phyloP scores from a whole-genome alignment of 805 yeast species.

The Komagataella phaffii region DNA sequence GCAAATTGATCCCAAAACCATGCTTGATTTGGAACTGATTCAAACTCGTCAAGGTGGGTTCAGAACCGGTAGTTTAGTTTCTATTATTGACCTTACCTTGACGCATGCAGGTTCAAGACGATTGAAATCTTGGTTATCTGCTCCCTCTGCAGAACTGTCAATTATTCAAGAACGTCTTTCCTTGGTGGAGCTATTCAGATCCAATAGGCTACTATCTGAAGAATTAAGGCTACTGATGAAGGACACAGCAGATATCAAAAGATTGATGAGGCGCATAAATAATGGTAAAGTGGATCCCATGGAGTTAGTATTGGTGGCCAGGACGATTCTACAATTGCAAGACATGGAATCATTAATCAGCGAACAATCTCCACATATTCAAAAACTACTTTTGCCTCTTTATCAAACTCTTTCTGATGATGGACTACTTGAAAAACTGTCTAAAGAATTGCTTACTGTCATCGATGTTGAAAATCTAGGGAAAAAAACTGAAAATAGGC shows the following conservation, averaged over 20 bases:
- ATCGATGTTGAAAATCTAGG: background rate
- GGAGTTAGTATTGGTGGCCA: background rate
- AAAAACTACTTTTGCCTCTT: conserved; percentile 5
- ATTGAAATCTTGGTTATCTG: conserved; percentile 69
- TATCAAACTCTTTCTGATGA: background rate
- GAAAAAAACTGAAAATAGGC: conserved; percentile 6
- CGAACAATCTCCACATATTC: conserved; percentile 2
- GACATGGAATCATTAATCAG: background rate
- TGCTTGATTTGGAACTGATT: conserved; percentile 63
- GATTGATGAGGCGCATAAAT: conserved; percentile 45
- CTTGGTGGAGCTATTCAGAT: conserved; percentile 29
- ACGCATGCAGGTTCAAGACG: conserved; percentile 75
- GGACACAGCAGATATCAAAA: conserved; percentile 39
- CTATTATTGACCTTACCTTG: conserved; percentile 58
- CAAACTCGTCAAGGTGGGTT: conserved; percentile 42
- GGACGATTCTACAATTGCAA: background rate
- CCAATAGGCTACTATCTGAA: conserved; percentile 15
- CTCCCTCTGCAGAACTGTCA: conserved; percentile 52
- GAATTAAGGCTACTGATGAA: conserved; percentile 23
- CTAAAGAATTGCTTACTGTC: background rate
- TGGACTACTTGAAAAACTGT: background rate
- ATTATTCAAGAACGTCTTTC: conserved; percentile 47
- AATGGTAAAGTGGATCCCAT: conserved; percentile 14
- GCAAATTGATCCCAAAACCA: conserved; percentile 72
- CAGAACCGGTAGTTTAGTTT: conserved; percentile 55